Percentiles rank a stretch among this genome's conserved stretches.
Conservation (phyloP, 129 eudicot genomes). For the Deinandra increscens region DNA sequence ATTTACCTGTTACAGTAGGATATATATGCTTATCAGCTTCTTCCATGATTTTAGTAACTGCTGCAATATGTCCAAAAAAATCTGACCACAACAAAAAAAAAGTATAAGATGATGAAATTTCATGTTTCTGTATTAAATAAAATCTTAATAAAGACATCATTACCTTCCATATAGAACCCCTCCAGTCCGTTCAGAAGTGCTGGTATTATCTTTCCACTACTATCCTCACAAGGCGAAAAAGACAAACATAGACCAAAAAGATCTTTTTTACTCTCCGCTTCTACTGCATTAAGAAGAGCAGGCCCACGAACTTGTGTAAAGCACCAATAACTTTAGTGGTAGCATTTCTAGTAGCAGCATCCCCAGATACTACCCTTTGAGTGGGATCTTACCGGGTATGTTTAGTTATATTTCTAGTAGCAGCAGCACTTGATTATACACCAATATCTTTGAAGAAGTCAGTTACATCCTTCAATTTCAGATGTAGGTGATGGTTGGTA, state of each 20-base stretch:
- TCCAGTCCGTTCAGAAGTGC: conserved; percentile 73
- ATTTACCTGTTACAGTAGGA: conserved; percentile 87
- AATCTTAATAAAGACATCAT: neutral
- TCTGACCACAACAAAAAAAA: conserved; percentile 35
- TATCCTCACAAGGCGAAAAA: conserved; percentile 87
- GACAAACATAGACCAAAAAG: conserved; percentile 70
- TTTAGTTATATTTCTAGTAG: no score
- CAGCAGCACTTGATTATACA: conserved; percentile 94
- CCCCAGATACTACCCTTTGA: no score
- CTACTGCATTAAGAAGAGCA: conserved; percentile 97
- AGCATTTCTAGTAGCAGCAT: conserved; percentile 93
- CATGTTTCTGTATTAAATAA: neutral
- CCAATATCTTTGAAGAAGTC: conserved; percentile 98
- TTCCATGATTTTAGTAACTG: conserved; percentile 75
- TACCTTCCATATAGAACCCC: conserved; percentile 98
- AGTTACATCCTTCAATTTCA: no score
- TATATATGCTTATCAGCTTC: conserved; percentile 95
- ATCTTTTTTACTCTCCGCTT: conserved; percentile 93
- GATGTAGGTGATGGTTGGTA: no score
- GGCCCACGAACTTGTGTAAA: conserved; percentile 89
- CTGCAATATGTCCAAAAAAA: conserved; percentile 90
- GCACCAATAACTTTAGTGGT: conserved; percentile 84
- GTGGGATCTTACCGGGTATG: no score
- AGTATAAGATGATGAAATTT: conserved; percentile 19
- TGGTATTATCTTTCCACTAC: conserved; percentile 88